Evolutionary conservation across 371 early-diverging fungal species (phyloP).

Genomic region (Mortierella sp.): DNA sequence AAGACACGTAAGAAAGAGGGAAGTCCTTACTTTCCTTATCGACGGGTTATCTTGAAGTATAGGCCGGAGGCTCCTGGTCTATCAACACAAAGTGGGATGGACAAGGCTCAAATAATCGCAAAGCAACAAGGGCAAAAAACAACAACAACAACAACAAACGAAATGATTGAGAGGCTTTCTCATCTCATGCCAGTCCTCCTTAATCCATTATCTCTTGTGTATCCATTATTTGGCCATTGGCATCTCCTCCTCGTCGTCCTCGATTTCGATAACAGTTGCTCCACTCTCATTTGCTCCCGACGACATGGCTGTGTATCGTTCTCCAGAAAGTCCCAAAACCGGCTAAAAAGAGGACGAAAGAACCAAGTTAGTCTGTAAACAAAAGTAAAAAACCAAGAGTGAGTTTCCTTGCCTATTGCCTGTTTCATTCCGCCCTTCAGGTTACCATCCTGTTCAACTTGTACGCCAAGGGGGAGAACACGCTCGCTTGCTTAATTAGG

Average conservation of each 20-base stretch:
- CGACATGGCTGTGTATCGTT: neutral
- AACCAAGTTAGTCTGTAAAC: slow-evolving; percentile 12
- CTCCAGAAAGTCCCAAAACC: neutral
- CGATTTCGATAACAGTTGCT: neutral
- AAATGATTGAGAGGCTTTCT: neutral
- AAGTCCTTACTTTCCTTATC: slow-evolving; percentile 9
- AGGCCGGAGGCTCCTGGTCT: neutral
- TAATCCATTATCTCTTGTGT: neutral
- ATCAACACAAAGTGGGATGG: slow-evolving; percentile 10
- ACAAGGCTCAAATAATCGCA: neutral
- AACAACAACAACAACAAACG: neutral
- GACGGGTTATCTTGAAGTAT: neutral
- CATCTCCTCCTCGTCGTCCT: slow-evolving; percentile 2
- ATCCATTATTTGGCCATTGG: slow-evolving; percentile 4
- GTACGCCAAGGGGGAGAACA: slow-evolving; percentile 34
- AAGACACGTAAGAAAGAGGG: neutral
- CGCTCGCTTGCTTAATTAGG: slow-evolving; percentile 29
- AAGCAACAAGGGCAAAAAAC: neutral
- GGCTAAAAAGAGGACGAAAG: slow-evolving; percentile 1
- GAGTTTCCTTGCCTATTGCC: neutral
- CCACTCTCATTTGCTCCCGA: neutral
- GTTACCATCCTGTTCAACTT: slow-evolving; percentile 42
- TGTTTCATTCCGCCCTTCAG: neutral
- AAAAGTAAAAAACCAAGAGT: neutral
- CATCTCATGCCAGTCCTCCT: neutral